Evolutionary conservation across 106 monocot species (phyloP), one percentile per base, ranked within the genome.

Genomic region (Cymbidium sinense): DNA sequence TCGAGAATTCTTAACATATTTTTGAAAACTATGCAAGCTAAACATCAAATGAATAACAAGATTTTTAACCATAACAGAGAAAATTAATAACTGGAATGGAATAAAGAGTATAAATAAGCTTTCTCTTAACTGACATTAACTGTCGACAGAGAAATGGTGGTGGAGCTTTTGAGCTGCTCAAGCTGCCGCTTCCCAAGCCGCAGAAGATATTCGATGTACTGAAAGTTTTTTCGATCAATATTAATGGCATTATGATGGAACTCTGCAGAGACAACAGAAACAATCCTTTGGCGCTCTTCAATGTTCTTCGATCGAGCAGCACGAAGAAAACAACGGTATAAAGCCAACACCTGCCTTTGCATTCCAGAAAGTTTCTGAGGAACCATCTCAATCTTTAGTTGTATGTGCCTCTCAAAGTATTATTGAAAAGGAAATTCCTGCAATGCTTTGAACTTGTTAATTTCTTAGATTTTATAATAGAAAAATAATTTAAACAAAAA

Each of bases 101-200:
- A 28, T 27, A 28, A 64, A 31, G 29, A 4, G 4, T 33, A 17
- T 31, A 13, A 33, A 33, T 31, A 67, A 33, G 17, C 30, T 67
- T 11, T 13, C 67, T 67, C 12, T 31, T 67, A 28, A 29, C 31
- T 67, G 67, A 67, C 31, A 67, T 87, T 82, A n/a, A 89, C 72
- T 30, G 89, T 83, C 34, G 87, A 86, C 74, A 96, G 75, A 23
- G 89, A 81, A 62, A 89, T 79, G 34, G 85, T 91, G 55, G 76
- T 87, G 50, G 91, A 86, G 77, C 82, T 78, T 27, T 82, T 89
- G 13, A 96, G 89, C 75, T 96, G 96, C 43, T 96, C 91, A 23
- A 96, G 91, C 79, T 96, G 96, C 81, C 55, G 91, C 88, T 86
- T 91, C 52, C 96, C 93, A 37, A 88, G 84, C 37, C 91, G 86